phyloP scores from a whole-genome alignment of 345 rosid genomes.

The Populus pruinosa region DNA sequence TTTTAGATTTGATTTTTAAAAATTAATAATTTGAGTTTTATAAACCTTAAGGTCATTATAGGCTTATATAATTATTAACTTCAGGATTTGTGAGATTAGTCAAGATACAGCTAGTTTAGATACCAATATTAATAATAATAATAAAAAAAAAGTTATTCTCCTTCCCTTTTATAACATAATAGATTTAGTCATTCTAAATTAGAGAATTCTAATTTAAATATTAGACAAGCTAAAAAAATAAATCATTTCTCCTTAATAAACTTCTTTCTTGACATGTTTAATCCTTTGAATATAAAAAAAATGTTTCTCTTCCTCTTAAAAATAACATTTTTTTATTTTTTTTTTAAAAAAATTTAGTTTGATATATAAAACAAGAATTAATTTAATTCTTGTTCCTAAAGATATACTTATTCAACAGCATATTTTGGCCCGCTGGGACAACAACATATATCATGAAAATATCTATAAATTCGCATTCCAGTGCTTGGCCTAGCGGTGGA shows the following conservation, averaged over 20 bases:
- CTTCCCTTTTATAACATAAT: too few species aligned
- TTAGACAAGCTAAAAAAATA: neutral
- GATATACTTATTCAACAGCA: too few species aligned
- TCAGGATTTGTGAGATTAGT: rapidly evolving
- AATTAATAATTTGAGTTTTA: rapidly evolving
- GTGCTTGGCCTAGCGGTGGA: too few species aligned
- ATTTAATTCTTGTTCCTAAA: neutral
- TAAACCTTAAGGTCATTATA: rapidly evolving
- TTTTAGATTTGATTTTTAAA: rapidly evolving
- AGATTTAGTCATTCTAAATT: too few species aligned
- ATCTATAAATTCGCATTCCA: too few species aligned
- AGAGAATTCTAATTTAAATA: neutral
- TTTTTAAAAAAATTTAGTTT: neutral
- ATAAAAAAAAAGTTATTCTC: too few species aligned
- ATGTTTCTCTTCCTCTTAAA: neutral
- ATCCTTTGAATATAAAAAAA: neutral
- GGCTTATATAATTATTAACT: rapidly evolving
- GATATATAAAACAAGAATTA: neutral
- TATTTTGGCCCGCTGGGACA: too few species aligned
- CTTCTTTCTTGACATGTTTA: neutral
- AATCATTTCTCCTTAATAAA: neutral
- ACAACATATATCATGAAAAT: too few species aligned
- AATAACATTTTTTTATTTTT: neutral
- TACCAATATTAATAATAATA: too few species aligned
- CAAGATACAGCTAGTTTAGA: rapidly evolving